A percentile compares a stretch with the other conserved stretches of the same genome.
Conservation (phyloP, 2,329 filamentous ascomycete species). For the Paraconiothyrium sp. region DNA sequence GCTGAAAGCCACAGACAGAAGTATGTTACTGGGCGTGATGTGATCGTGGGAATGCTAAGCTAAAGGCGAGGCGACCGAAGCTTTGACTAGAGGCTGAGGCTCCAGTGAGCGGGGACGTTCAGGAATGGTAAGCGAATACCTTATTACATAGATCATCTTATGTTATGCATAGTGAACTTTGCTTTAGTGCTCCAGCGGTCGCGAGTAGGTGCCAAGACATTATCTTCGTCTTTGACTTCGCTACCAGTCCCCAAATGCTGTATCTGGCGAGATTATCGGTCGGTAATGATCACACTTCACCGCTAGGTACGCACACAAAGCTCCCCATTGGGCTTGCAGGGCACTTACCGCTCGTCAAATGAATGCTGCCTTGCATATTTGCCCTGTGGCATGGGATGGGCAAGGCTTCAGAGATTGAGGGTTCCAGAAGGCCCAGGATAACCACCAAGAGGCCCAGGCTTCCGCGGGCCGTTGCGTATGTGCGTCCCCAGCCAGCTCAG, state of each 20-base stretch:
- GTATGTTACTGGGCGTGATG: constrained; percentile 8
- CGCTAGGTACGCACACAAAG: not conserved
- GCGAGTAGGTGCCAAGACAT: constrained; percentile 1
- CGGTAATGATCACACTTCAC: constrained; percentile 5
- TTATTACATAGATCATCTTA: constrained; percentile 24
- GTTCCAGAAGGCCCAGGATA: constrained; percentile 1
- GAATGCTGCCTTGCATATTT: constrained; percentile 10
- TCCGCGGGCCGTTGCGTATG: constrained; percentile 9
- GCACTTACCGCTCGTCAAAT: constrained; percentile 9
- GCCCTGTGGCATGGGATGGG: constrained; percentile 8
- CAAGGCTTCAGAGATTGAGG: constrained; percentile 6
- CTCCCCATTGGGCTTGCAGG: not conserved
- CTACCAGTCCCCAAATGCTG: not conserved
- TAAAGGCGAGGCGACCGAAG: constrained; percentile 7
- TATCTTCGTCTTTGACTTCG: not conserved
- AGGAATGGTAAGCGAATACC: constrained; percentile 21
- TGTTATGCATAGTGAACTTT: constrained; percentile 23
- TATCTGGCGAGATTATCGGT: not conserved
- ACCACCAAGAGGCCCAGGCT: constrained; percentile 8
- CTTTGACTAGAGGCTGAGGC: constrained; percentile 5
- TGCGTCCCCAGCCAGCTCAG: constrained; percentile 5
- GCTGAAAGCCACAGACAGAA: constrained; percentile 31
- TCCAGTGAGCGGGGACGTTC: not conserved
- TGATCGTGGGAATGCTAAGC: constrained; percentile 20
- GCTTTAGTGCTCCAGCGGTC: not conserved